Evolutionary conservation across 176 grass and related monocot genomes (phyloP).

Genomic region (Lolium perenne): DNA sequence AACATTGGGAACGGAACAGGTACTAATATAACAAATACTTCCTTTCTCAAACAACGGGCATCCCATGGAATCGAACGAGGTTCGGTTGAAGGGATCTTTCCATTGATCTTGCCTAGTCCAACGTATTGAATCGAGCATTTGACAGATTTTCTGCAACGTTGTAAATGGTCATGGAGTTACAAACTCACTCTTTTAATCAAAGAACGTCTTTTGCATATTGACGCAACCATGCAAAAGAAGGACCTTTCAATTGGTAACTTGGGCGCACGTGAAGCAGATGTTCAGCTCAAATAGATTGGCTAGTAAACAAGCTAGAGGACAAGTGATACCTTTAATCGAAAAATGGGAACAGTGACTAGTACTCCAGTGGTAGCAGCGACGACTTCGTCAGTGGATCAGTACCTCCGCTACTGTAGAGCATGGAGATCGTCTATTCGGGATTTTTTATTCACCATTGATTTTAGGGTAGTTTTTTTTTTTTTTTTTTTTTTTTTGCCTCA

Average conservation of each 20-base stretch:
- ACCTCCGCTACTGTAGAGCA: background rate
- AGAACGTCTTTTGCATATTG: no score
- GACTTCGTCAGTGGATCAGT: background rate
- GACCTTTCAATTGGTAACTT: background rate
- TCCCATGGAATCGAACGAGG: no score
- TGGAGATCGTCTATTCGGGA: background rate
- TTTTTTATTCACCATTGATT: background rate
- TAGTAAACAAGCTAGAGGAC: background rate
- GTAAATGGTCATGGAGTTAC: background rate
- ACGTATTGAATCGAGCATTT: background rate
- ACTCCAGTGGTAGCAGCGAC: background rate
- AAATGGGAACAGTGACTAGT: background rate
- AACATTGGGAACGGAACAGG: background rate
- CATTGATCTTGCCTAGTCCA: no score
- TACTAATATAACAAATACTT: no score
- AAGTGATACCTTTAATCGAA: conserved; percentile 17
- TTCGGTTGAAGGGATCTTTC: no score
- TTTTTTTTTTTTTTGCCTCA: no score
- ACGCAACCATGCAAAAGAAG: background rate
- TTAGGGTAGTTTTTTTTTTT: no score
- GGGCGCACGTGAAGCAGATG: background rate
- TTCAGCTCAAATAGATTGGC: background rate
- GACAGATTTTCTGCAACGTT: background rate
- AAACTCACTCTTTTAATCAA: no score
- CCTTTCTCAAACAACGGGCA: no score